Percentiles rank a stretch among this genome's conserved stretches.
Conservation (phyloP, 768 basidiomycete species). For the Boletus reticulatus region DNA sequence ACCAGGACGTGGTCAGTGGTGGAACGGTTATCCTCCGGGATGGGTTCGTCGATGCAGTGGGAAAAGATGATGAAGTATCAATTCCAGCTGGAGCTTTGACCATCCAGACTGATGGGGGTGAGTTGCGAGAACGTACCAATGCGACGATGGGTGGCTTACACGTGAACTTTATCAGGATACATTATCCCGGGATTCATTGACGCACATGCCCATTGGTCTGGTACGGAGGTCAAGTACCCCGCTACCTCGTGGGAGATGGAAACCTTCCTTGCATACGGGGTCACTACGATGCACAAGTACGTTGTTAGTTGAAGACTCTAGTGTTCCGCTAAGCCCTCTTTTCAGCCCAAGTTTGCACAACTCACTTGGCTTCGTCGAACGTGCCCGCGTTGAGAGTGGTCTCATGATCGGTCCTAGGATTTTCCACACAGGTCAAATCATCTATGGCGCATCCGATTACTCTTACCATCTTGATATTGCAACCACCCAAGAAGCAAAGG, state of each 20-base stretch:
- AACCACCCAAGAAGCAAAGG: slow-evolving; percentile 57
- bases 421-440: slow-evolving; percentile 64
- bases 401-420: slow-evolving; percentile 69
- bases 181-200: slow-evolving; percentile 74
- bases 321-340: background rate
- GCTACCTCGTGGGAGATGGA: slow-evolving; percentile 73
- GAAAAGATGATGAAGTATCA: slow-evolving; percentile 31
- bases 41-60: slow-evolving; percentile 57
- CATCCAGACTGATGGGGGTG: slow-evolving; percentile 64
- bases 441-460: slow-evolving; percentile 46
- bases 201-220: slow-evolving; percentile 73
- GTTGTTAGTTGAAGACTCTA: slow-evolving; percentile 9
- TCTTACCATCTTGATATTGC: slow-evolving; percentile 66
- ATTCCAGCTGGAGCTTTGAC: slow-evolving; percentile 41
- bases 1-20: slow-evolving; percentile 48
- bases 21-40: slow-evolving; percentile 53
- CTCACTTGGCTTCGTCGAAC: slow-evolving; percentile 61
- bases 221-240: slow-evolving; percentile 51
- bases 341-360: slow-evolving; percentile 62
- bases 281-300: slow-evolving; percentile 77
- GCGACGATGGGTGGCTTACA: background rate
- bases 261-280: slow-evolving; percentile 72
- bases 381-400: slow-evolving; percentile 66
- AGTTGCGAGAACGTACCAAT: slow-evolving; percentile 9
- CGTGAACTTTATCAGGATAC: slow-evolving; percentile 41